Base-by-base conservation (phyloP, 371 early-diverging fungal species). In the Mucor circinelloides region DNA sequence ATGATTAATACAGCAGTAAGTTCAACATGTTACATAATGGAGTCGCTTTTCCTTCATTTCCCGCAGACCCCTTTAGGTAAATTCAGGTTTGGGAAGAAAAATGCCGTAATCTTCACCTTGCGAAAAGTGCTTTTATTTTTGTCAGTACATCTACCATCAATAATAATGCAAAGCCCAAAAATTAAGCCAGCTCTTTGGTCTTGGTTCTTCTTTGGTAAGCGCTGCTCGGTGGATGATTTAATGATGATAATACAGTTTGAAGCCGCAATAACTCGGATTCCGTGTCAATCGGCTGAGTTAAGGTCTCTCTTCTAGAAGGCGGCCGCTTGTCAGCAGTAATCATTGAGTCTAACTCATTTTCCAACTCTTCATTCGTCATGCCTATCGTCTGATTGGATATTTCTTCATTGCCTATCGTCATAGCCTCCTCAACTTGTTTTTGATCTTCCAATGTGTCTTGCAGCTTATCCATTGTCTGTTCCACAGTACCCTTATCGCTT, bases 361-460 rank as follows among this genome's bases (percentile, higher is more conserved):
- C 63, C 25, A 68, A 27, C 30, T 48, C 68, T 50, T 57, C 50
- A 7, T 63, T 31, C 36, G 27, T 25, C 17, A 40, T 25, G 31
- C 21, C 38, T 15, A 27, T 48, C n/a, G 59, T 28, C 12, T 59
- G 27, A 42, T 60, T 40, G 28, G 21, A n/a, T 15, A 58, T 62
- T 5, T 46, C 50, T 15, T 67, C 32, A 46, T 61, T 19, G 23
- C 30, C 60, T 1, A 40, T 3, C 27, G 17, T n/a, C 27, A 86
- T 75, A 0, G 86, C 87, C 21, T 75, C 73, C 36, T 88, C 86
- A 23, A 86, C 73, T 31, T 86, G 80, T 7, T 70, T 67, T 44
- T 85, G 83, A 50, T 86, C 88, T 4, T 85, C 75, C 10, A 88
- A 75, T 2, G 80, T 69, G 10, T 83, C 79, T 27, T 83, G 77